These are phyloP conservation scores for Phytophthora nicotianae DNA, from an alignment of 352 stramenopile genomes.

Conservation along the genomic window DNA sequence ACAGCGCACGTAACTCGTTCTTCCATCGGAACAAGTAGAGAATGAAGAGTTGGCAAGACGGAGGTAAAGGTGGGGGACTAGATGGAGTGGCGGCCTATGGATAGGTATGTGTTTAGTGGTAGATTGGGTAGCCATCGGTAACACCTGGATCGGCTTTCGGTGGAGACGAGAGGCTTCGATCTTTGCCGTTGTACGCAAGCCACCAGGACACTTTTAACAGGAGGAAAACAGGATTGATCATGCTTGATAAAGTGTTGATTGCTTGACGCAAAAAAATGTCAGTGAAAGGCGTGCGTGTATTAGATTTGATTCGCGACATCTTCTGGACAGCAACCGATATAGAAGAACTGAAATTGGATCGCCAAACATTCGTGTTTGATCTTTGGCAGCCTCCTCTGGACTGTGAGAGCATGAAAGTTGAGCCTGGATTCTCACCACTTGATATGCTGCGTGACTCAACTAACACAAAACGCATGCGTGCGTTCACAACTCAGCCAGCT, in stretches of 20 bases:
- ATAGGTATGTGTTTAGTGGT: constrained; percentile 39
- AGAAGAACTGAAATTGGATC: constrained; percentile 6
- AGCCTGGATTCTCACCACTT: constrained; percentile 4
- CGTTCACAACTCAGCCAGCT: constrained; percentile 5
- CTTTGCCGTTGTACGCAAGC: constrained; percentile 19
- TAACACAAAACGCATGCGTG: constrained; percentile 22
- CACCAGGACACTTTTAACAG: constrained; percentile 28
- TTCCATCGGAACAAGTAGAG: constrained; percentile 68
- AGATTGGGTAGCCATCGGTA: constrained; percentile 29
- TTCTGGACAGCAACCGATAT: constrained; percentile 2
- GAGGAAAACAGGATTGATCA: constrained; percentile 30
- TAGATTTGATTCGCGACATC: constrained; percentile 1
- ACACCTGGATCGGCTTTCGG: constrained; percentile 17
- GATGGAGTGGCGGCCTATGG: constrained; percentile 25
- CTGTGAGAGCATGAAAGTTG: constrained; percentile 1
- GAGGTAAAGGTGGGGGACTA: constrained; percentile 1
- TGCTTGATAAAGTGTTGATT: constrained; percentile 15
- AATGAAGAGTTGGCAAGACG: not conserved
- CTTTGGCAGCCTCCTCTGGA: constrained; percentile 7
- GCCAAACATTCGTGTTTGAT: constrained; percentile 13
- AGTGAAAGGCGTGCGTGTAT: too few species aligned
- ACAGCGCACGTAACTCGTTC: constrained; percentile 58
- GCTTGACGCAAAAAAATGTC: too few species aligned
- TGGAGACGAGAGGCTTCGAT: constrained; percentile 28
- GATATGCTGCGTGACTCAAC: not conserved